A percentile compares a stretch with the other conserved stretches of the same genome.
phyloP scores from a whole-genome alignment of 2,329 filamentous ascomycete genomes.

The Leptographium galeiforme region DNA sequence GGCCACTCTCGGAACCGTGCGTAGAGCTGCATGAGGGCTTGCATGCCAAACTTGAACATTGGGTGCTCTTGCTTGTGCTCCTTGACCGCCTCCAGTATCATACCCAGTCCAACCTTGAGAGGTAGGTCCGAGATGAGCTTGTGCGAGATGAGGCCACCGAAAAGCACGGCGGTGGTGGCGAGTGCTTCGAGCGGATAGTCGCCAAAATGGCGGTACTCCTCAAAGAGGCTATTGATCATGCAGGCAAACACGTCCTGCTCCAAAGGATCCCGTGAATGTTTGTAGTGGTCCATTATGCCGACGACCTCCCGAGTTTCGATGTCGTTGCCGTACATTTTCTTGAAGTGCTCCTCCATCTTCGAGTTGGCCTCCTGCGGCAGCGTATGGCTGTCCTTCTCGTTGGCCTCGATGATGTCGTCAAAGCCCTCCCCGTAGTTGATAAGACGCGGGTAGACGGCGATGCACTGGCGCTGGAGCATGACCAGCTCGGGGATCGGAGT shows the following conservation, averaged over 20 bases:
- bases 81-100: conserved; percentile 93
- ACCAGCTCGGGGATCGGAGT: conserved; percentile 57
- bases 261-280: conserved; percentile 66
- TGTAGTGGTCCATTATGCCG: conserved; percentile 71
- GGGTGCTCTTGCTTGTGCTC: conserved; percentile 71
- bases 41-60: conserved; percentile 97
- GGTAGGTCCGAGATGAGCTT: conserved; percentile 82
- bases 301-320: conserved; percentile 78
- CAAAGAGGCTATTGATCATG: conserved; percentile 96
- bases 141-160: conserved; percentile 91
- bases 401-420: conserved; percentile 80
- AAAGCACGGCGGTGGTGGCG: conserved; percentile 89
- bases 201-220: conserved; percentile 90
- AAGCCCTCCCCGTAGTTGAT: conserved; percentile 94
- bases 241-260: conserved; percentile 95
- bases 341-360: conserved; percentile 96
- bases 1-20: conserved; percentile 82
- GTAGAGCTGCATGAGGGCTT: conserved; percentile 82
- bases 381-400: conserved; percentile 68
- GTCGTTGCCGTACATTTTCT: conserved; percentile 92
- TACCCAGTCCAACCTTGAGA: conserved; percentile 83
- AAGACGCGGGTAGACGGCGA: conserved; percentile 81
- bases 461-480: conserved; percentile 70
- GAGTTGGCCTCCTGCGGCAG: conserved; percentile 67
- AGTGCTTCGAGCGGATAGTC: conserved; percentile 94